phyloP scores from a whole-genome alignment of 1,284 basidiomycete genomes.

The Boletus semigastroideus region DNA sequence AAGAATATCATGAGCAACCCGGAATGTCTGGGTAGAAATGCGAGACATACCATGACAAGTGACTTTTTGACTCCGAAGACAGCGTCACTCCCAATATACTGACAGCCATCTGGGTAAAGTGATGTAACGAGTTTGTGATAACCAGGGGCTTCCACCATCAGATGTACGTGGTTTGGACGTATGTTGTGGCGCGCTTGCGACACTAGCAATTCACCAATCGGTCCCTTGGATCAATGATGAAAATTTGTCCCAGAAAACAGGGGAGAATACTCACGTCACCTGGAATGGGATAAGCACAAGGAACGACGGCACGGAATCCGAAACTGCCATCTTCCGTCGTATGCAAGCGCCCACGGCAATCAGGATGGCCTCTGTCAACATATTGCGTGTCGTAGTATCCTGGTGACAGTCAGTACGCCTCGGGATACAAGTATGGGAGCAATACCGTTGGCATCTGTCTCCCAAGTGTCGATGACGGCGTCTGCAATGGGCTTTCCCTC shows the following conservation, averaged over 20 bases:
- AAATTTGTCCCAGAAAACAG: not conserved
- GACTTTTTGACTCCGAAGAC: slow-evolving; percentile 81
- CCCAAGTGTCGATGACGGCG: slow-evolving; percentile 82
- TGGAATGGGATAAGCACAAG: slow-evolving; percentile 79
- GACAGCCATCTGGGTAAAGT: slow-evolving; percentile 72
- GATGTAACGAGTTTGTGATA: slow-evolving; percentile 75
- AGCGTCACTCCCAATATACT: slow-evolving; percentile 63
- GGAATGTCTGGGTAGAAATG: slow-evolving; percentile 14
- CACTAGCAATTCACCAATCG: slow-evolving; percentile 65
- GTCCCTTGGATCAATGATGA: slow-evolving; percentile 47
- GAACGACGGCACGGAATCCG: slow-evolving; percentile 75
- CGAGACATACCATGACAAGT: slow-evolving; percentile 50
- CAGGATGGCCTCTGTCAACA: slow-evolving; percentile 54
- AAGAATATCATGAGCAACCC: not conserved
- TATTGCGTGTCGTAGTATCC: slow-evolving; percentile 70
- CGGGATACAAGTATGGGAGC: not conserved
- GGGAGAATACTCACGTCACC: slow-evolving; percentile 54
- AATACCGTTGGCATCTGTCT: slow-evolving; percentile 70
- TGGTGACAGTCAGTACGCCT: slow-evolving; percentile 14
- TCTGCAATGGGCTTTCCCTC: slow-evolving; percentile 66
- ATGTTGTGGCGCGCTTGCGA: slow-evolving; percentile 69
- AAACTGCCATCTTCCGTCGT: slow-evolving; percentile 67
- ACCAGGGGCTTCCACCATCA: slow-evolving; percentile 68
- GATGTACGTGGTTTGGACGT: slow-evolving; percentile 79
- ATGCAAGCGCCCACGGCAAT: slow-evolving; percentile 74